Base-by-base conservation (phyloP, 352 stramenopile species). In the Plasmopara viticola region DNA sequence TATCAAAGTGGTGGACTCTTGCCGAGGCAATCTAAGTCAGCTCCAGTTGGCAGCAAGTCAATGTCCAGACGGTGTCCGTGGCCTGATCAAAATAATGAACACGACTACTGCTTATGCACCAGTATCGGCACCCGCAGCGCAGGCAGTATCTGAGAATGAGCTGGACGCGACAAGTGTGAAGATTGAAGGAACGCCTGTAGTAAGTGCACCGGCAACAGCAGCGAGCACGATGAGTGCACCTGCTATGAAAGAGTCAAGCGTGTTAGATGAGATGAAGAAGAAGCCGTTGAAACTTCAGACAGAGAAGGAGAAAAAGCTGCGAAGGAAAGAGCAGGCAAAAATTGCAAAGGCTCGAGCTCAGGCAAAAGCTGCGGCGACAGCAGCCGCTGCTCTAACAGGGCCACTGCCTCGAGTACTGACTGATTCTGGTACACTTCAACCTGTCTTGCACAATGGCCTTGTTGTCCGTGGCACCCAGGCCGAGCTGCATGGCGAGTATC, bases 1-100 rank as follows among this genome's bases (percentile, higher is more conserved):
- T 5, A 95, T 95, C 48, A 91, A 93, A 58, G 84, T 94, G 30
- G 78, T 94, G 3, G 84, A 94, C 34, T 87, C 79, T 34, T 91
- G 79, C 25, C 84, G 86, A 43, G 70, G 69, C 6, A 89, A 94
- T 48, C 64, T 78, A 15, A 59, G 66, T 4, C 78, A 94, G 53
- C 69, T 94, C 6, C 84, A 92, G 40, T 63, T 85, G 45, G 67
- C 75, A 25, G 72, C 67, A 25, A 86, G 61, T 14, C 79, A 91
- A 54, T 84, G 79, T 9, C 72, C 81, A 1, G 81, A 94, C 31
- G 72, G 70, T 52, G 79, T 94, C 8, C 83, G 83, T 7, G 78
- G 79, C 13, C 40, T 94, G 42, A 91, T 94, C 63, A 90, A 90
- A 54, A 90, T 92, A 50, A 94, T 94, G 84, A 94, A 91, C 51